A percentile compares a stretch with the other conserved stretches of the same genome.
phyloP scores from a whole-genome alignment of 306 rosid species.

The Gastrolobium villosum region DNA sequence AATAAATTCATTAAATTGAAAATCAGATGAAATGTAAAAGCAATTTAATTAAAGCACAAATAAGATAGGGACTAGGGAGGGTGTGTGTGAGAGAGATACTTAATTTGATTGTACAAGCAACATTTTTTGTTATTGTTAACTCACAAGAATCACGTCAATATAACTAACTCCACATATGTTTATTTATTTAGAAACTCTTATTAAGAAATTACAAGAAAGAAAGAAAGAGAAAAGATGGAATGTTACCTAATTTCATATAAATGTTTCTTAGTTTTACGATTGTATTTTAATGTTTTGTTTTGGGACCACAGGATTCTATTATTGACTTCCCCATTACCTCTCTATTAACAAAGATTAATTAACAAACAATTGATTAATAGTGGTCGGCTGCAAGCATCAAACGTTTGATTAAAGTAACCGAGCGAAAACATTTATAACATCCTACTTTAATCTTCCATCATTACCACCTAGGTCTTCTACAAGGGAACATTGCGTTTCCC shows the following conservation, averaged over 20 bases:
- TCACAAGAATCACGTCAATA: constrained; percentile 57
- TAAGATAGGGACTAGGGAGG: background rate
- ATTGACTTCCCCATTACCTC: constrained; percentile 6
- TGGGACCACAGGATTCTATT: constrained; percentile 38
- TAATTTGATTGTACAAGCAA: constrained; percentile 40
- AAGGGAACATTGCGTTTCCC: constrained; percentile 55
- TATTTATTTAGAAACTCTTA: constrained; percentile 28
- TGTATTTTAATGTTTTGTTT: constrained; percentile 23
- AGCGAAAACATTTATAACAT: constrained; percentile 30
- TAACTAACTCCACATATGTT: constrained; percentile 23
- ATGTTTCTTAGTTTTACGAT: background rate
- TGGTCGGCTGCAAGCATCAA: constrained; percentile 57
- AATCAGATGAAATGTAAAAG: background rate
- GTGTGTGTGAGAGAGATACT: background rate
- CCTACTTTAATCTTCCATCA: constrained; percentile 45
- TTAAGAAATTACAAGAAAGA: constrained; percentile 19
- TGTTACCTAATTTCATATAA: background rate
- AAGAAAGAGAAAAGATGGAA: background rate
- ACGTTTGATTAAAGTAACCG: constrained; percentile 9
- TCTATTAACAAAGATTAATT: constrained; percentile 1
- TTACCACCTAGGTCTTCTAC: constrained; percentile 4
- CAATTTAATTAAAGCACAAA: background rate
- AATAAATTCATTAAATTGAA: background rate
- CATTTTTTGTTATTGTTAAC: constrained; percentile 35
- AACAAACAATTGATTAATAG: constrained; percentile 14